Base-by-base conservation (phyloP, 257 asterid genomes). In the Plantago major region DNA sequence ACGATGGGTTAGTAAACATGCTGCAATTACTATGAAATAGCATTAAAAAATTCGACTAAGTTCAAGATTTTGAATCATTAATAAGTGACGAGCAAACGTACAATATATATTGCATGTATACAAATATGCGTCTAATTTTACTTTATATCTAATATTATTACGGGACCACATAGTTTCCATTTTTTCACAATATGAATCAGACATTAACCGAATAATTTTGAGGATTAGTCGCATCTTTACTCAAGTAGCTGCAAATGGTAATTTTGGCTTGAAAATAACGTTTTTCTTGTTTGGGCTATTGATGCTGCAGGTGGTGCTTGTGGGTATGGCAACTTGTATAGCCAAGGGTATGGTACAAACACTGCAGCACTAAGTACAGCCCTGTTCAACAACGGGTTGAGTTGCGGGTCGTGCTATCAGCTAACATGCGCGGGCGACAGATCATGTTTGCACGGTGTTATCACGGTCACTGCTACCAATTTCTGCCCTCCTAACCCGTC, bases 281-380 rank as follows among this genome's bases (percentile, higher is more conserved):
- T 8, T 49, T 42, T 16, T 9, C 28, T 28, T 5, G 37, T 43
- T 26, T 47, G 17, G 50, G 42, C 3, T 7, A 46, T 5, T 48
- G 49, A 69, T 77, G 81, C 61, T 77, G 81, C 63, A 90, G 96
- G 96, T 22, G 98, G 98, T 40, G 98, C 98, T 44, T 90, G 96
- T 72, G 98, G 98, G 30, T 90, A 85, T 66, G 98, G 98, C 1
- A 90, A 90, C 61, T 78, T 90, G 78, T 85, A 90, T 38, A 80
- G 91, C 67, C 81, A 73, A 44, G 98, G 98, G 9, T 90, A 90
- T 40, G 96, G 95, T 11, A 90, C 90, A 5, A 78, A 81, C 78
- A 90, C 96, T 3, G 98, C 98, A 19, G 98, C 98, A 3, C 84
- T 90, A 1, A 90, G 98, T 58, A 85, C 96, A 11, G 91, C 95